Percentiles rank a stretch among this genome's conserved stretches.
These are phyloP conservation scores for Cajanus cajan DNA, from an alignment of 306 rosid species.

Conservation along the genomic window DNA sequence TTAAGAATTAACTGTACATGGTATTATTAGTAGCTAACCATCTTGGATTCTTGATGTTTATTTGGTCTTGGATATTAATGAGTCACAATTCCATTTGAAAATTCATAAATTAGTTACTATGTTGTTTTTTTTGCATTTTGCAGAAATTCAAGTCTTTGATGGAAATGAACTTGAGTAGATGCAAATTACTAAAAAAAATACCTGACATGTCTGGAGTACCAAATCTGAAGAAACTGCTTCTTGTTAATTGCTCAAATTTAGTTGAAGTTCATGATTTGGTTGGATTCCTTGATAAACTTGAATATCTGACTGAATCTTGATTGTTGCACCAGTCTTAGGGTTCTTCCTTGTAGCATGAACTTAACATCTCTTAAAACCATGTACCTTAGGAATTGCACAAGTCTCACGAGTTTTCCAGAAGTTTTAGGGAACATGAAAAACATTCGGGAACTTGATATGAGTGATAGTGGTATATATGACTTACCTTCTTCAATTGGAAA, in stretches of 20 bases:
- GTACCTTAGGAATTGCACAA: background rate
- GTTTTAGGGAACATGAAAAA: background rate
- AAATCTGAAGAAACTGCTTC: background rate
- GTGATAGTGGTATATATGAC: background rate
- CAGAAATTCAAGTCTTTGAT: background rate
- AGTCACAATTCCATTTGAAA: too few species aligned
- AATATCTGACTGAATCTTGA: background rate
- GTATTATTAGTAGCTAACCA: background rate
- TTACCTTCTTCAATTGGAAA: conserved; percentile 13
- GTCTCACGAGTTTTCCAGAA: background rate
- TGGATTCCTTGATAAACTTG: background rate
- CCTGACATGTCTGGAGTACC: conserved; percentile 12
- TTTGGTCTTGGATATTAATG: background rate
- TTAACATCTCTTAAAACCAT: background rate
- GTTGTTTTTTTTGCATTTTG: background rate
- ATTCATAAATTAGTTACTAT: too few species aligned
- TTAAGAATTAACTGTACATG: background rate
- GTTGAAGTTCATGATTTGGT: conserved; percentile 19
- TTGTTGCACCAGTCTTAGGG: background rate
- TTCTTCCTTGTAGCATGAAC: background rate
- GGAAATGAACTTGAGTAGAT: background rate
- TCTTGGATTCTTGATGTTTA: background rate
- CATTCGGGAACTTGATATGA: background rate
- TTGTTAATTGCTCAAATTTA: background rate
- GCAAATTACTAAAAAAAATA: background rate